phyloP scores from a whole-genome alignment of 805 yeast species.

The Saccharomycopsis sp. region DNA sequence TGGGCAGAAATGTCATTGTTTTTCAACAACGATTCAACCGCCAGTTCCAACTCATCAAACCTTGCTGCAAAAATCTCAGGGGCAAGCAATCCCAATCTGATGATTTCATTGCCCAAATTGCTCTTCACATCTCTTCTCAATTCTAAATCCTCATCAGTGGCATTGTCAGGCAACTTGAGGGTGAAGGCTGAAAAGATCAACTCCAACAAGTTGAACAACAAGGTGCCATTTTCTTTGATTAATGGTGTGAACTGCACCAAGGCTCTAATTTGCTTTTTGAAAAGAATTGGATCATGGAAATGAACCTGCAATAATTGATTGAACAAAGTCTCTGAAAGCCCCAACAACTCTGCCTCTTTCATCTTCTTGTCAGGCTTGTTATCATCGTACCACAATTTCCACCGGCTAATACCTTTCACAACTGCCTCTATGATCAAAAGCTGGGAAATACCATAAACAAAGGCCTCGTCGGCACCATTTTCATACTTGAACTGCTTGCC shows the following conservation, averaged over 20 bases:
- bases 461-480: slow-evolving; percentile 55
- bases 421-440: slow-evolving; percentile 83
- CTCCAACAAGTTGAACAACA: slow-evolving; percentile 79
- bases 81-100: slow-evolving; percentile 88
- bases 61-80: slow-evolving; percentile 82
- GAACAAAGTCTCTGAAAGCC: slow-evolving; percentile 59
- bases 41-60: slow-evolving; percentile 73
- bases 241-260: slow-evolving; percentile 91
- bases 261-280: slow-evolving; percentile 82
- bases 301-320: slow-evolving; percentile 67
- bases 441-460: slow-evolving; percentile 69
- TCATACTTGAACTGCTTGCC: slow-evolving; percentile 45
- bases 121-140: slow-evolving; percentile 79
- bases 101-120: slow-evolving; percentile 89
- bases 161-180: slow-evolving; percentile 58
- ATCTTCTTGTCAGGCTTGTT: slow-evolving; percentile 36
- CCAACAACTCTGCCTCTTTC: slow-evolving; percentile 42
- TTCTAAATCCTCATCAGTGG: slow-evolving; percentile 68
- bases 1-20: slow-evolving; percentile 72
- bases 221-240: slow-evolving; percentile 45
- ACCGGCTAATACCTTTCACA: slow-evolving; percentile 84
- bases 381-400: slow-evolving; percentile 84
- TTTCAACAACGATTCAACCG: slow-evolving; percentile 60
- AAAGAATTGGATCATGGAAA: slow-evolving; percentile 68
- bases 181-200: slow-evolving; percentile 81